A percentile compares a stretch with the other conserved stretches of the same genome.
These are phyloP conservation scores for Symbiodinium natans DNA, from an alignment of 73 alveolate genomes.

Conservation along the genomic window DNA sequence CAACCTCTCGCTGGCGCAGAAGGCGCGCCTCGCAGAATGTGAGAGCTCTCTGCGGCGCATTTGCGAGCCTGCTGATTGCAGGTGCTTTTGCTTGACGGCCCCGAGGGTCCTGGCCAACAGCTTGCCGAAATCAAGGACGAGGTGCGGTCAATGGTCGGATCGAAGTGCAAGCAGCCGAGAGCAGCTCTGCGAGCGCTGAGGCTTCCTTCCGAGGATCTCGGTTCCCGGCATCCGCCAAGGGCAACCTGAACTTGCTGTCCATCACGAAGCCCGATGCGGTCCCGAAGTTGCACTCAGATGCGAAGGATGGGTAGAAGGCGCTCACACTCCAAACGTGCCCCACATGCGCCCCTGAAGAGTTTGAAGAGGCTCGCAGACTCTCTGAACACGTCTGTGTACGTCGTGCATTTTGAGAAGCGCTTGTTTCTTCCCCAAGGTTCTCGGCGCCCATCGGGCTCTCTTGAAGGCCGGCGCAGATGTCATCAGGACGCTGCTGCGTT, in stretches of 20 bases:
- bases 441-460: constrained; percentile 60
- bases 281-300: not conserved
- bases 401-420: not conserved
- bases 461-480: constrained; percentile 87
- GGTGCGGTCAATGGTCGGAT: not conserved
- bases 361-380: no score
- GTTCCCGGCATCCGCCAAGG: constrained; percentile 72
- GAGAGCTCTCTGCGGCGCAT: not conserved
- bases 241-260: constrained; percentile 51
- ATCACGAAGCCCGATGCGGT: constrained; percentile 53
- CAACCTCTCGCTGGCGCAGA: not conserved
- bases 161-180: no score
- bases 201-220: constrained; percentile 56
- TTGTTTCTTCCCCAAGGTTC: not conserved
- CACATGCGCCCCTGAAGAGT: no score
- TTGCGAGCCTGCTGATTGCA: not conserved
- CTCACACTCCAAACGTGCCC: no score
- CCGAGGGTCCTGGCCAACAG: constrained; percentile 52
- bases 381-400: no score
- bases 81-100: constrained; percentile 68
- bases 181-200: not conserved
- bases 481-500: constrained; percentile 59
- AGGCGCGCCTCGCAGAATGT: not conserved
- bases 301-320: no score
- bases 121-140: constrained; percentile 39